phyloP scores from a whole-genome alignment of 257 asterid genomes.

The Plantago major region DNA sequence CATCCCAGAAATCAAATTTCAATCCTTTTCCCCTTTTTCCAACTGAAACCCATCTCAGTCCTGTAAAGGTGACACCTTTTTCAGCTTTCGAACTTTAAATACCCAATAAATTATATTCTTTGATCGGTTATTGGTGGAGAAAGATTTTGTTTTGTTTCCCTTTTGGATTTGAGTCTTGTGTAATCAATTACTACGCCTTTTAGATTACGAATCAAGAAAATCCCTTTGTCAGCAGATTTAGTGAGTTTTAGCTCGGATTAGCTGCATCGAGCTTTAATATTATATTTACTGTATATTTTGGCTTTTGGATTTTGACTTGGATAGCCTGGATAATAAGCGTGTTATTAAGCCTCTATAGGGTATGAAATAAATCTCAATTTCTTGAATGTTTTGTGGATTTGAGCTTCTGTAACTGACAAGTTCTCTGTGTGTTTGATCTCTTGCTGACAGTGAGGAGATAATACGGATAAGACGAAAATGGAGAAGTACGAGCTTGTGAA shows the following conservation, averaged over 20 bases:
- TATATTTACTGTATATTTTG: slow-evolving; percentile 12
- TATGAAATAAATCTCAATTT: slow-evolving; percentile 28
- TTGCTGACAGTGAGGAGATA: slow-evolving; percentile 12
- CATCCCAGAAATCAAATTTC: slow-evolving; percentile 32
- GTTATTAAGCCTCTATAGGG: slow-evolving; percentile 31
- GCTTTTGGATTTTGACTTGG: too few species aligned
- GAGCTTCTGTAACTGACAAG: background rate
- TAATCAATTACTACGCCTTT: slow-evolving; percentile 13
- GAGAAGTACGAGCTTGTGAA: slow-evolving; percentile 95
- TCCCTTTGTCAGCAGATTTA: slow-evolving; percentile 20
- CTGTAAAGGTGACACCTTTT: slow-evolving; percentile 7
- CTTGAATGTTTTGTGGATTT: slow-evolving; percentile 20
- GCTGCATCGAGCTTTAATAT: slow-evolving; percentile 18
- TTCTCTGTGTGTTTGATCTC: slow-evolving; percentile 12
- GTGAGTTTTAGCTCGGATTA: slow-evolving; percentile 24
- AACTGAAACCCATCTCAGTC: slow-evolving; percentile 26
- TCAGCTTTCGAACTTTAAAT: slow-evolving; percentile 18
- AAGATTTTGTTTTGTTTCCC: slow-evolving; percentile 17
- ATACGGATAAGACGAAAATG: slow-evolving; percentile 32
- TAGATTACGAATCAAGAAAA: slow-evolving; percentile 12
- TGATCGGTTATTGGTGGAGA: slow-evolving; percentile 10
- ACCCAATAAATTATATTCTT: slow-evolving; percentile 28
- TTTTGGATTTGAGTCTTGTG: slow-evolving; percentile 17
- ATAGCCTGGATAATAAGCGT: slow-evolving; percentile 20
- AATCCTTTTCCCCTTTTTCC: slow-evolving; percentile 18